Percentiles rank a stretch among this genome's conserved stretches.
Evolutionary conservation across 805 yeast species (phyloP).

Genomic region (Candida railenensis): DNA sequence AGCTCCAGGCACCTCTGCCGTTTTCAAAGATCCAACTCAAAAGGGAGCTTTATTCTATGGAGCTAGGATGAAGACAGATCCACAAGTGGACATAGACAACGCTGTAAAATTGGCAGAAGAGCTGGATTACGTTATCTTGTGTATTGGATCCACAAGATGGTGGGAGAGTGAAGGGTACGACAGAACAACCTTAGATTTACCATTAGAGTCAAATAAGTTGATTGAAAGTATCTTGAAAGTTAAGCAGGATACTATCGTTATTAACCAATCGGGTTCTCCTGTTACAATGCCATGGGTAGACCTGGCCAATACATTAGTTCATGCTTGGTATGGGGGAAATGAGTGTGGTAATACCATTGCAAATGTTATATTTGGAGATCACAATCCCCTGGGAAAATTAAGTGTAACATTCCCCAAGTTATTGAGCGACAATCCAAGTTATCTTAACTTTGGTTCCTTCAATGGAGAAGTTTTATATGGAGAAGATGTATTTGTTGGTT

Average conservation of each 20-base stretch:
- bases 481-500: slow-evolving; percentile 66
- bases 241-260: slow-evolving; percentile 51
- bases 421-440: slow-evolving; percentile 57
- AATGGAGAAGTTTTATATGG: slow-evolving; percentile 59
- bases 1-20: slow-evolving; percentile 22
- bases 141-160: slow-evolving; percentile 52
- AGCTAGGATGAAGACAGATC: slow-evolving; percentile 15
- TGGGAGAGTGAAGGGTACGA: slow-evolving; percentile 65
- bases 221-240: slow-evolving; percentile 44
- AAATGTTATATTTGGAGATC: slow-evolving; percentile 59
- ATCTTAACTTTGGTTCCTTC: slow-evolving; percentile 48
- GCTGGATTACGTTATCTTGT: slow-evolving; percentile 53
- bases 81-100: slow-evolving; percentile 21
- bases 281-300: slow-evolving; percentile 54
- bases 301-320: slow-evolving; percentile 32
- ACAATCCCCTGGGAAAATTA: slow-evolving; percentile 60
- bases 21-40: slow-evolving; percentile 23
- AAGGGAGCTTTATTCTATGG: slow-evolving; percentile 26
- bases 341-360: slow-evolving; percentile 61
- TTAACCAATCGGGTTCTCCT: slow-evolving; percentile 62
- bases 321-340: slow-evolving; percentile 59
- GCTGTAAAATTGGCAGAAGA: slow-evolving; percentile 51
- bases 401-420: slow-evolving; percentile 54
- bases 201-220: slow-evolving; percentile 46
- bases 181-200: slow-evolving; percentile 49